These are phyloP conservation scores for Naganishia antarctica DNA, from an alignment of 768 basidiomycete species.

Conservation along the genomic window DNA sequence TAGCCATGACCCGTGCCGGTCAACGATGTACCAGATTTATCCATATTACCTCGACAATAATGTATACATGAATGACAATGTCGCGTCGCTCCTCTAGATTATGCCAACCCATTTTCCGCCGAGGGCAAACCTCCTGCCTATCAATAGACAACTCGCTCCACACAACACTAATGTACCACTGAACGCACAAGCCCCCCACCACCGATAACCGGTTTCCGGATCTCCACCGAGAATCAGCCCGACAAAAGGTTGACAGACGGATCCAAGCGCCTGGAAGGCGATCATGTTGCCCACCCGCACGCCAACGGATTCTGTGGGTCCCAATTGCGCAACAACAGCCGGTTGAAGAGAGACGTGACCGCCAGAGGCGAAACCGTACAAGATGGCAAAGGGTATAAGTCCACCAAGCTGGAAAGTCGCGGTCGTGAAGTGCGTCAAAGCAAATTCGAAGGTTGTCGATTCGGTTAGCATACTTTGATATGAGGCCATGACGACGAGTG, in stretches of 20 bases:
- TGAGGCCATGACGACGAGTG: neutral
- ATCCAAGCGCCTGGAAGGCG: conserved; percentile 15
- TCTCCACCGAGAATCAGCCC: conserved; percentile 18
- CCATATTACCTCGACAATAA: too few relatives aligned
- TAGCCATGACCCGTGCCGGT: too few relatives aligned
- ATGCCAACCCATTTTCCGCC: conserved; percentile 4
- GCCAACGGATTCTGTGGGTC: conserved; percentile 15
- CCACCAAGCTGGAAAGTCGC: conserved; percentile 12
- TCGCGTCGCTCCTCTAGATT: neutral
- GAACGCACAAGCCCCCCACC: conserved; percentile 20
- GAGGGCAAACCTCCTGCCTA: neutral
- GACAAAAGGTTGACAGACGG: conserved; percentile 10
- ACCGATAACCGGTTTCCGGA: conserved; percentile 9
- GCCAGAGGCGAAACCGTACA: conserved; percentile 18
- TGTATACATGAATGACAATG: neutral
- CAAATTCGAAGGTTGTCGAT: too few relatives aligned
- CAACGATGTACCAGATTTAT: too few relatives aligned
- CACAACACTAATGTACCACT: conserved; percentile 9
- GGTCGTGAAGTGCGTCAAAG: too few relatives aligned
- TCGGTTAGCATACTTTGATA: neutral
- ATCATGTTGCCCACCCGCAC: conserved; percentile 14
- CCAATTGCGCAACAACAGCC: conserved; percentile 9
- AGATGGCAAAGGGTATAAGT: conserved; percentile 16
- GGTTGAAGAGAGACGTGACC: conserved; percentile 10
- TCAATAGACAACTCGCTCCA: conserved; percentile 7